Evolutionary conservation across 2,329 filamentous ascomycete species (phyloP), one percentile per base, ranked within the genome.

Genomic region (Nakataea oryzae): DNA sequence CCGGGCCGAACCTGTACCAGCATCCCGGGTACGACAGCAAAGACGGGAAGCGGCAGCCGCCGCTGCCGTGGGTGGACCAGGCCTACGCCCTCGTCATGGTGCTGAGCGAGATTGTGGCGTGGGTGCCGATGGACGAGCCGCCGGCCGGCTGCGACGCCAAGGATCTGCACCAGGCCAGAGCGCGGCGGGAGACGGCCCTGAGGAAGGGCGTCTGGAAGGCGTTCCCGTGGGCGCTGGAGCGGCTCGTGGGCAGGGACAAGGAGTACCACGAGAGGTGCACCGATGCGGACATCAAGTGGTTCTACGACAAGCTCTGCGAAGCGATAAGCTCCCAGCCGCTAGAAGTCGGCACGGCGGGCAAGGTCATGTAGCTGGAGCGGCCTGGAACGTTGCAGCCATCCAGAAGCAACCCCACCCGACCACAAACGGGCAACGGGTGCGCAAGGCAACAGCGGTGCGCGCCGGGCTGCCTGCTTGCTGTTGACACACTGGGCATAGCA

Each of bases 81-180:
- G 61, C 50, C n/a, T 64, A 54, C 54, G 55, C 63, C 8, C 55
- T 64, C 27, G 14, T 64, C 57, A 61, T 64, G 60, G 56, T 64
- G 11, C 60, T 64, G 21, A 54, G 56, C 21, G 63, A 64, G 54
- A 64, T 64, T 28, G 61, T 50, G 2, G 61, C 61, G 17, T 64
- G 63, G 63, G 17, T 30, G 58, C 59, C 61, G 17, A 50, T 64
- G 24, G n/a, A 5, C 54, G 30, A 21, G 32, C 41, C 54, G 13
- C 62, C 60, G 54, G 41, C 26, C 27, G 32, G n/a, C 57, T 12
- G 24, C 32, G 28, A 47, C n/a, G 55, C 21, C 30, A 55, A 28
- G 14, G 30, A 26, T 12, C 34, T 64, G 61, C 54, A 9, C 13
- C 17, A 57, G 28, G 58, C 34, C 9, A 60, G 21, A 24, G 17